A percentile compares a stretch with the other conserved stretches of the same genome.
Conservation (phyloP, 129 eudicot species). For the Solidago caesia region DNA sequence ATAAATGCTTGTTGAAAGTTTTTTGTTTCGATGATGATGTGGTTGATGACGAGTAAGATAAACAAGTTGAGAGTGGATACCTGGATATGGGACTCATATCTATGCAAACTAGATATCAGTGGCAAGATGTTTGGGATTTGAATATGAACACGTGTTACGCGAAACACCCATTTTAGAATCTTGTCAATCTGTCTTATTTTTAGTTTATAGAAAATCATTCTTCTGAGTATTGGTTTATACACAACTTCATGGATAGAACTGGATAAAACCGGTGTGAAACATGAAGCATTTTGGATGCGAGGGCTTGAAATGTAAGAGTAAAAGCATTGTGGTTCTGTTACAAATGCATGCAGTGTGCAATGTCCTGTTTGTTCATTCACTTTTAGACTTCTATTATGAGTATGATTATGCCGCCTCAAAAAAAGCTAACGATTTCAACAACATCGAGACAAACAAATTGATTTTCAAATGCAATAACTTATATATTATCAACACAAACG, state of each 20-base stretch:
- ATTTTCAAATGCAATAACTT: too few relatives aligned
- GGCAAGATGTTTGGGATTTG: background rate
- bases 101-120: background rate
- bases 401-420: too few relatives aligned
- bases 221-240: background rate
- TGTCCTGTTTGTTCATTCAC: too few relatives aligned
- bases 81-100: background rate
- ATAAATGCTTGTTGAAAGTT: background rate
- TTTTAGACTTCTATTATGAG: too few relatives aligned
- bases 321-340: background rate
- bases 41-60: background rate
- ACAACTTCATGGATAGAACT: background rate
- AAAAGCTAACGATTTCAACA: too few relatives aligned
- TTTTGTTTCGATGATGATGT: background rate
- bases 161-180: background rate
- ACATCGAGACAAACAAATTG: too few relatives aligned
- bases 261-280: background rate
- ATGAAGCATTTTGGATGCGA: background rate
- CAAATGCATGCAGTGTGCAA: background rate
- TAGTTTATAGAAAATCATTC: background rate
- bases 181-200: background rate
- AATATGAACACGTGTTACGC: background rate
- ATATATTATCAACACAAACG: too few relatives aligned
- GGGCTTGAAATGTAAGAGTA: background rate
- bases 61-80: background rate